phyloP scores from a whole-genome alignment of 176 grass and related monocot genomes.

The Aechmea fasciata region DNA sequence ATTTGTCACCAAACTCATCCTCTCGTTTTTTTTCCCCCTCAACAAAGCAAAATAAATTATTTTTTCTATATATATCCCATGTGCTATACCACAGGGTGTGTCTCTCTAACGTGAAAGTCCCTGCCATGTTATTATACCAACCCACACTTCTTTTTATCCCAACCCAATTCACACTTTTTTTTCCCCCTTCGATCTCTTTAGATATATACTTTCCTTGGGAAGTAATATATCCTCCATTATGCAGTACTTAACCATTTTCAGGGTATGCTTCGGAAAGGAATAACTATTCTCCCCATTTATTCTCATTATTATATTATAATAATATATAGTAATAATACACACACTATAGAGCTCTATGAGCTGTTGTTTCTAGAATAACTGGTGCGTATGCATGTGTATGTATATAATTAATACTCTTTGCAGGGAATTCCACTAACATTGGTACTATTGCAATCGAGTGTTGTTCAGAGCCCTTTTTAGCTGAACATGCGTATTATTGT shows the following conservation, averaged over 20 bases:
- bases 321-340: too few relatives aligned
- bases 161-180: not conserved
- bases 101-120: not conserved
- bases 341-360: too few relatives aligned
- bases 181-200: not conserved
- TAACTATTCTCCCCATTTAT: too few relatives aligned
- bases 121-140: not conserved
- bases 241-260: not conserved
- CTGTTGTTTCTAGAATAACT: too few relatives aligned
- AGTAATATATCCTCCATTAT: slow-evolving; percentile 11
- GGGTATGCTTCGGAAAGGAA: too few relatives aligned
- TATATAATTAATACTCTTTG: too few relatives aligned
- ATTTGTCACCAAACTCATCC: not conserved
- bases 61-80: not conserved
- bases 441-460: too few relatives aligned
- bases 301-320: too few relatives aligned
- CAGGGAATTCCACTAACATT: too few relatives aligned
- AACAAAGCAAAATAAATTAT: not conserved
- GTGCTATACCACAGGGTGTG: not conserved
- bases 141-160: not conserved
- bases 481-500: too few relatives aligned
- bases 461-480: too few relatives aligned
- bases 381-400: too few relatives aligned
- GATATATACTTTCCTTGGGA: not conserved
- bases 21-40: not conserved